Conservation (phyloP, 73 alveolate species). For the Paramecium sonneborni region DNA sequence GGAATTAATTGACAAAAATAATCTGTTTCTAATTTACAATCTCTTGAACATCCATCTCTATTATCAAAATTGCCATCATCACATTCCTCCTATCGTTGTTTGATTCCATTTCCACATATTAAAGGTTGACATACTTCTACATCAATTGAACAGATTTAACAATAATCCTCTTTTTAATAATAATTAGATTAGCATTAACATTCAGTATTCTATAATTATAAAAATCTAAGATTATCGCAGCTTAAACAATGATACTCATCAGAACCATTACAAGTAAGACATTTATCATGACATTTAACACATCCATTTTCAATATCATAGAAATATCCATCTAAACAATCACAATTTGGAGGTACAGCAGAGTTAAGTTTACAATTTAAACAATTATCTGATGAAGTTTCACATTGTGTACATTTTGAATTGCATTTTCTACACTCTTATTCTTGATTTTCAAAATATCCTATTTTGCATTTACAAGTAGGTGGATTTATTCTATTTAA, state of each 20-base stretch:
- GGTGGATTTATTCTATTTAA: conserved; percentile 21
- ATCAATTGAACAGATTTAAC: conserved; percentile 66
- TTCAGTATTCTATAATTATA: background rate
- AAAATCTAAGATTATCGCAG: background rate
- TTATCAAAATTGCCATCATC: conserved; percentile 75
- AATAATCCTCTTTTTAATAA: conserved; percentile 39
- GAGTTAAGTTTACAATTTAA: background rate
- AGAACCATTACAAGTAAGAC: background rate
- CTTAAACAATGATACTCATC: background rate
- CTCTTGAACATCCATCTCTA: conserved; percentile 78
- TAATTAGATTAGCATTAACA: background rate
- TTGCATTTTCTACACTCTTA: background rate
- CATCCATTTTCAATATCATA: background rate
- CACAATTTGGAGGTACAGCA: background rate
- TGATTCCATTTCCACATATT: conserved; percentile 68
- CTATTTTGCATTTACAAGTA: background rate
- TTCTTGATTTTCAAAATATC: background rate
- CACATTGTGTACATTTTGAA: background rate
- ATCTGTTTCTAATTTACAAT: conserved; percentile 68
- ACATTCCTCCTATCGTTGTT: conserved; percentile 48
- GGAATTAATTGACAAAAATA: conserved; percentile 60
- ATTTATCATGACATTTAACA: background rate
- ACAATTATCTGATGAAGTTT: background rate
- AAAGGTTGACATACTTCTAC: conserved; percentile 63
- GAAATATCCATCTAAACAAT: background rate